phyloP scores from a whole-genome alignment of 2,329 filamentous ascomycete species.

The Cladobotryum protrusum region DNA sequence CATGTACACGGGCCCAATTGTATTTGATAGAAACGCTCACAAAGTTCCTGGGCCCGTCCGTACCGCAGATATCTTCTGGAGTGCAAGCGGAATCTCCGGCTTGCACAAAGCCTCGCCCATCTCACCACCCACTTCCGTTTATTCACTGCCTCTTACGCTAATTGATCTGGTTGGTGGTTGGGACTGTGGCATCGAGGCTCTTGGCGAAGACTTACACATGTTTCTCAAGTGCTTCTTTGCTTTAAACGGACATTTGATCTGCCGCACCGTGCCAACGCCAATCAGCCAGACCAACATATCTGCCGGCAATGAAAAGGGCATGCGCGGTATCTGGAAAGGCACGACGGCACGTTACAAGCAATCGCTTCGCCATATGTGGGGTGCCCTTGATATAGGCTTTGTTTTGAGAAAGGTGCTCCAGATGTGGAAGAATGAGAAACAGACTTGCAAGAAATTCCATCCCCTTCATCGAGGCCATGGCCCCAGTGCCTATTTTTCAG shows the following conservation, averaged over 20 bases:
- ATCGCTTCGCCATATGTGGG: conserved; percentile 71
- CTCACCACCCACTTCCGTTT: conserved; percentile 67
- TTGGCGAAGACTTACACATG: conserved; percentile 73
- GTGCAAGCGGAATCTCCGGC: conserved; percentile 63
- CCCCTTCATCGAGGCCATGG: conserved; percentile 47
- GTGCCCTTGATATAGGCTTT: conserved; percentile 62
- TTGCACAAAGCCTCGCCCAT: conserved; percentile 58
- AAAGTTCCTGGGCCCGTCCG: conserved; percentile 61
- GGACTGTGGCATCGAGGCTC: conserved; percentile 65
- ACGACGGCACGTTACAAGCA: conserved; percentile 64
- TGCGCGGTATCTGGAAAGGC: conserved; percentile 50
- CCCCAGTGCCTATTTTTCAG: conserved; percentile 42
- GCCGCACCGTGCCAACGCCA: conserved; percentile 58
- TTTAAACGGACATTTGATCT: conserved; percentile 61
- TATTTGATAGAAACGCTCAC: conserved; percentile 69
- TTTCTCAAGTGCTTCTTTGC: conserved; percentile 73
- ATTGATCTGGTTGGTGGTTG: conserved; percentile 65
- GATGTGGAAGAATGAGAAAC: conserved; percentile 52
- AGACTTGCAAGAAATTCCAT: conserved; percentile 48
- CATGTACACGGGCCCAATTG: conserved; percentile 63
- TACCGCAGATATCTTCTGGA: conserved; percentile 67
- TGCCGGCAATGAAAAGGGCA: conserved; percentile 48
- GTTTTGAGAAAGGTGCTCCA: conserved; percentile 52
- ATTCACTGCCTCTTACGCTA: conserved; percentile 61
- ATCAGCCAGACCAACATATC: conserved; percentile 69